These are phyloP conservation scores for Talaromyces thailandensis DNA, from an alignment of 495 filamentous ascomycete genomes.

Conservation along the genomic window DNA sequence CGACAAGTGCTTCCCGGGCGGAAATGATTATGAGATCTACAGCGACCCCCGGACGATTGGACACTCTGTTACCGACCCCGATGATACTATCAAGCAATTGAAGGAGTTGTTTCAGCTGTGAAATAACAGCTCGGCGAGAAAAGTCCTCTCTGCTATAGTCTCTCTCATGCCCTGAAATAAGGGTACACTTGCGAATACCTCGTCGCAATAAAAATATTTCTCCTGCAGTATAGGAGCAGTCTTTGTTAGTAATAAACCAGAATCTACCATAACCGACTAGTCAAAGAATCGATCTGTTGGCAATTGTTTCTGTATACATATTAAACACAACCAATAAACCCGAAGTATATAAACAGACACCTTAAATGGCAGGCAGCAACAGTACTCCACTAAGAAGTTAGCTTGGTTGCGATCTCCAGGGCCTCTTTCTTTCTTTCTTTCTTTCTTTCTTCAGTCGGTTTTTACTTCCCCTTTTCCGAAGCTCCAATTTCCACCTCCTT, in stretches of 20 bases:
- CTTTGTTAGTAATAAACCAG: neutral
- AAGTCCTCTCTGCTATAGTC: neutral
- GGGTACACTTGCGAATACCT: neutral
- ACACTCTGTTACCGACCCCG: conserved; percentile 69
- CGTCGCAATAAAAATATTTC: neutral
- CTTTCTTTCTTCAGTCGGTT: conserved; percentile 7
- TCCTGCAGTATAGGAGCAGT: neutral
- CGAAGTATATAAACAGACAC: neutral
- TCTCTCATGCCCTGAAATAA: too few relatives aligned
- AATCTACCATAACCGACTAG: neutral
- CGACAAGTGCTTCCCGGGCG: conserved; percentile 82
- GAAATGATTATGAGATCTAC: conserved; percentile 95
- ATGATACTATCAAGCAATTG: conserved; percentile 68
- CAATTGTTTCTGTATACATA: neutral
- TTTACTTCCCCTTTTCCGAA: conserved; percentile 9
- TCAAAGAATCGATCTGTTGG: neutral
- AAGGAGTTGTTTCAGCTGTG: conserved; percentile 71
- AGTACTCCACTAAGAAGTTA: neutral
- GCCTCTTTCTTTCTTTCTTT: conserved; percentile 3
- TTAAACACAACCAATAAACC: neutral
- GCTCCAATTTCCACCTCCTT: conserved; percentile 12
- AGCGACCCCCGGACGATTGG: conserved; percentile 70
- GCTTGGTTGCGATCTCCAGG: neutral
- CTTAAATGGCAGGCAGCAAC: neutral
- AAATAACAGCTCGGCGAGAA: neutral